Base-by-base conservation (phyloP, 257 asterid species). In the Phtheirospermum japonicum region DNA sequence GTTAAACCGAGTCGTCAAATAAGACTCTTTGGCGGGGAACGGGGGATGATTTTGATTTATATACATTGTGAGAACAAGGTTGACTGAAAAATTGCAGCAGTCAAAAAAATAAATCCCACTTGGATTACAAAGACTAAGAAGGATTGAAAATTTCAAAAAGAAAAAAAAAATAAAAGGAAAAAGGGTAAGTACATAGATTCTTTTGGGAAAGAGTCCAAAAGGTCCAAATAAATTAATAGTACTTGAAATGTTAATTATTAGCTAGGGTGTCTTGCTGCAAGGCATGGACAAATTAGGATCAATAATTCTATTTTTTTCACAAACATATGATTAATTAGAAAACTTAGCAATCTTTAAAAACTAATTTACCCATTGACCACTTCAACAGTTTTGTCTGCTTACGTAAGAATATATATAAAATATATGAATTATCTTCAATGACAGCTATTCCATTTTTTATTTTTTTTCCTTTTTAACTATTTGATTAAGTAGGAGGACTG, bases 291-390 rank as follows among this genome's bases (percentile, higher is more conserved):
- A 67, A 77, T 23, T 23, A 23, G 28, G 61, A 65, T 48, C 28
- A 43, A 55, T 51, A 51, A 48, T 48, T 4, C 10, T 50, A 8
- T 23, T 50, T 50, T 20, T 50, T 50, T 18, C 2, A 9, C 32
- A 53, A 53, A 30, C 60, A 54, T 9, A 42, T 42, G 49, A 1
- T 42, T 51, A 12, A 23, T 28, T 6, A 54, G 12, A 30, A 31
- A 54, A 17, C 9, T 48, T 48, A 48, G 58, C 66, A 65, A 36
- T 40, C 17, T 28, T 48, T 61, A 56, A 63, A 70, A 26, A 59
- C 60, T 6, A 61, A 74, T 72, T 72, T 74, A 33, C 43, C 71
- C 78, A 77, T 81, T 81, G 91, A 81, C 89, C 75, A 70, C 49
- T 71, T 72, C 82, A 65, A 63, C 71, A 65, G 61, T 51, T 64